Evolutionary conservation across 805 yeast species (phyloP).

Genomic region (Ogataea pilisensis): DNA sequence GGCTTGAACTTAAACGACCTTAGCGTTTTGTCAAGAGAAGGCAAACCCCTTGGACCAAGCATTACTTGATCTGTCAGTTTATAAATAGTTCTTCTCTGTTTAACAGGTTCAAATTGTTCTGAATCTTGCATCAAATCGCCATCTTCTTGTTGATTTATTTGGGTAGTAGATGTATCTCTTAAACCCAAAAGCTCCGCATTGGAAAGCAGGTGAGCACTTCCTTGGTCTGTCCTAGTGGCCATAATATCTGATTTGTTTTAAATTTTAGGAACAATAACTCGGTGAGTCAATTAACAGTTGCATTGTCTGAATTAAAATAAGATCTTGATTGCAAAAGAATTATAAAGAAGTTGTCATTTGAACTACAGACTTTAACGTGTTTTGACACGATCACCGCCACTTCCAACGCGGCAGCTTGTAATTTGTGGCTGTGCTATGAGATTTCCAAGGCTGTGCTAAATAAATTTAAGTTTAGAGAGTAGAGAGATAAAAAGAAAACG

Average conservation of each 20-base stretch:
- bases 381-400: too few species aligned
- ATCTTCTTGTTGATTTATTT: not conserved
- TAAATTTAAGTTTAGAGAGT: too few species aligned
- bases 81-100: constrained; percentile 31
- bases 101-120: constrained; percentile 4
- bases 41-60: constrained; percentile 52
- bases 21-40: constrained; percentile 39
- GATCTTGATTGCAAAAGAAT: too few species aligned
- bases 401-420: too few species aligned
- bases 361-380: too few species aligned
- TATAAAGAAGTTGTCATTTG: too few species aligned
- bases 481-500: too few species aligned
- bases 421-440: too few species aligned
- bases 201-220: constrained; percentile 19
- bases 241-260: not conserved
- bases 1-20: constrained; percentile 32
- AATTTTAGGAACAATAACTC: too few species aligned
- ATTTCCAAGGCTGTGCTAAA: too few species aligned
- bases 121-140: not conserved
- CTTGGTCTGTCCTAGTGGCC: not conserved
- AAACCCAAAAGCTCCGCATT: constrained; percentile 29
- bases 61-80: constrained; percentile 51
- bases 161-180: constrained; percentile 10
- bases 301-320: too few species aligned
- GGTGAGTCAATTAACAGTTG: too few species aligned